Evolutionary conservation across 208 protist genomes (phyloP).

Genomic region (Leishmania gerbilli): DNA sequence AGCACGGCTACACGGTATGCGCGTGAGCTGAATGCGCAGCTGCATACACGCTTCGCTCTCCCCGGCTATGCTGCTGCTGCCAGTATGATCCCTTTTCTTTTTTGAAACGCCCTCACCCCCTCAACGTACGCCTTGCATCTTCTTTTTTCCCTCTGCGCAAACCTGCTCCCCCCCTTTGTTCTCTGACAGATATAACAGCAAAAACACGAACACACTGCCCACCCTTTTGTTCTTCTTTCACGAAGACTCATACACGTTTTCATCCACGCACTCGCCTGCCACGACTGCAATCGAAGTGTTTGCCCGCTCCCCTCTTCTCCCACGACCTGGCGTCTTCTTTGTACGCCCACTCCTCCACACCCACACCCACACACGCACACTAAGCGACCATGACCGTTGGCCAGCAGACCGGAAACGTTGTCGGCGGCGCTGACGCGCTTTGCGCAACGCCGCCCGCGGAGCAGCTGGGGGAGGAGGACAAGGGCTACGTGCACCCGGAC

Average conservation of each 20-base stretch:
- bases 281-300: not conserved
- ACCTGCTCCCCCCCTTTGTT: not conserved
- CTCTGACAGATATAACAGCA: not conserved
- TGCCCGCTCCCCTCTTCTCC: not conserved
- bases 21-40: not conserved
- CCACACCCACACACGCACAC: not conserved
- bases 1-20: not conserved
- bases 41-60: not conserved
- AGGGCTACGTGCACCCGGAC: conserved; percentile 38
- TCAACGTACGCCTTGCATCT: not conserved
- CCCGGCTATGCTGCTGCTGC: not conserved
- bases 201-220: not conserved
- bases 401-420: not conserved
- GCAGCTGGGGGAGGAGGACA: conserved; percentile 16
- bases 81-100: not conserved
- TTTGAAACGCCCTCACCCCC: not conserved
- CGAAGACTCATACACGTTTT: not conserved
- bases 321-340: not conserved
- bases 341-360: not conserved
- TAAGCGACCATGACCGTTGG: not conserved
- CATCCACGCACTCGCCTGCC: not conserved
- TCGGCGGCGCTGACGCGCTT: not conserved
- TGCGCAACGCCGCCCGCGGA: not conserved
- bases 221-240: not conserved
- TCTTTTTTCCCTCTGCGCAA: not conserved